Conservation (phyloP, 176 grass and related monocot genomes). For the Eragrostis curvula region DNA sequence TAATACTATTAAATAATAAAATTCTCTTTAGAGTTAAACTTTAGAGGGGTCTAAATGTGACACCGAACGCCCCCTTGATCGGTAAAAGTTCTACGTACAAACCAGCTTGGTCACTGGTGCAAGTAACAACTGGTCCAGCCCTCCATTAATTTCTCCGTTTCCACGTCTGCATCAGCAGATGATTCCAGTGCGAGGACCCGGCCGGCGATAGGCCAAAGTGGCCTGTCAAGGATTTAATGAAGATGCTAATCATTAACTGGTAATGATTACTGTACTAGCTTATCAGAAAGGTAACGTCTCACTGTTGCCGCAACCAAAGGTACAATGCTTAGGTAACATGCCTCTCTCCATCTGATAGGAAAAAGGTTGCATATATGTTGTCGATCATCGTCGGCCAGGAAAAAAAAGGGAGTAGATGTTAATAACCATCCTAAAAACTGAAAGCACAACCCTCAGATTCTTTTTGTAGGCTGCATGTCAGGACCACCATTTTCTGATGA, state of each 20-base stretch:
- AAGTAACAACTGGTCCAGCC: background rate
- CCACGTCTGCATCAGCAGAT: constrained; percentile 24
- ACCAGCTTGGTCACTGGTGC: background rate
- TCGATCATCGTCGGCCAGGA: background rate
- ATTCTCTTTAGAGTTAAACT: too few species aligned
- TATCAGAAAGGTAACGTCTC: constrained; percentile 40
- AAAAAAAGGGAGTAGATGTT: too few species aligned
- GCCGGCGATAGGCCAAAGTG: constrained; percentile 26
- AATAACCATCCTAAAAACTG: background rate
- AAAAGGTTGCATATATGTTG: background rate
- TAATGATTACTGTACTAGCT: constrained; percentile 49
- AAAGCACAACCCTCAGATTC: constrained; percentile 45
- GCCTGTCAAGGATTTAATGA: constrained; percentile 47
- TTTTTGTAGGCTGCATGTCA: constrained; percentile 21
- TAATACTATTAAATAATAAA: too few species aligned
- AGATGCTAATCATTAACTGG: constrained; percentile 52
- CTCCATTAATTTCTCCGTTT: background rate
- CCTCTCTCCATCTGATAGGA: background rate
- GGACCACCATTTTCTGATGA: constrained; percentile 20
- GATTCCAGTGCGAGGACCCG: constrained; percentile 11
- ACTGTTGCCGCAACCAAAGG: constrained; percentile 19
- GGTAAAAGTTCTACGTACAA: background rate
- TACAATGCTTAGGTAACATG: constrained; percentile 1
- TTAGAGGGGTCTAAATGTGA: too few species aligned
- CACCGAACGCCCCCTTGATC: too few species aligned